A percentile compares a stretch with the other conserved stretches of the same genome.
Evolutionary conservation across 768 basidiomycete species (phyloP).

Genomic region (Rhizopogon rudus): DNA sequence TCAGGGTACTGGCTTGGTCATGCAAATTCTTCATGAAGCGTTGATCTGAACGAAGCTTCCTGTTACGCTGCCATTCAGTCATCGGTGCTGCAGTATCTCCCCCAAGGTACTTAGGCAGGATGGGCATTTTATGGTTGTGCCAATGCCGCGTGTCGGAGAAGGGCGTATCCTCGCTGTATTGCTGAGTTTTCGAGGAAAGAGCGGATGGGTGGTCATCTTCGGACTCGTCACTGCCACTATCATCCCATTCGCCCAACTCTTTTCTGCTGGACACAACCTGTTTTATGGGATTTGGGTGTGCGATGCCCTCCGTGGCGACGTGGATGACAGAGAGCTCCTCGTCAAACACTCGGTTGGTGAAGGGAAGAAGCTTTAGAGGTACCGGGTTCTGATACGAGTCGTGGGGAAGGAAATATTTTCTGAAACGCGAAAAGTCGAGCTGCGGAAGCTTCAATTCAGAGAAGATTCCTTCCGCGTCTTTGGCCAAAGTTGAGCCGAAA

Average conservation of each 20-base stretch:
- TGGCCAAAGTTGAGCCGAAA: conserved; percentile 22
- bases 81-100: conserved; percentile 32
- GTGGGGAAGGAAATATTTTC: conserved; percentile 14
- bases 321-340: conserved; percentile 33
- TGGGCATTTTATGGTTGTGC: conserved; percentile 45
- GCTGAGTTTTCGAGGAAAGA: background rate
- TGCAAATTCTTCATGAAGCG: conserved; percentile 53
- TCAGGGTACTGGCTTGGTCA: conserved; percentile 55
- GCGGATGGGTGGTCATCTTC: background rate
- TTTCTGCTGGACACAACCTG: background rate
- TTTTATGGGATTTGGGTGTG: conserved; percentile 2
- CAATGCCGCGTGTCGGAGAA: conserved; percentile 56
- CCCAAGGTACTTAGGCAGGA: conserved; percentile 52
- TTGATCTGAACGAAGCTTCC: conserved; percentile 42
- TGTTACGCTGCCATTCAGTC: conserved; percentile 32
- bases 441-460: conserved; percentile 12
- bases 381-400: background rate
- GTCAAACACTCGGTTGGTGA: conserved; percentile 38
- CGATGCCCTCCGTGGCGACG: conserved; percentile 1
- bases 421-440: conserved; percentile 16
- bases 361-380: conserved; percentile 29
- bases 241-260: conserved; percentile 15
- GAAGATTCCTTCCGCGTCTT: conserved; percentile 19
- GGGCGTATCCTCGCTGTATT: conserved; percentile 33
- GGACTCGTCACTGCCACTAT: conserved; percentile 12